Base-by-base conservation (phyloP, 441 rosid genomes). In the Gossypium lobatum region DNA sequence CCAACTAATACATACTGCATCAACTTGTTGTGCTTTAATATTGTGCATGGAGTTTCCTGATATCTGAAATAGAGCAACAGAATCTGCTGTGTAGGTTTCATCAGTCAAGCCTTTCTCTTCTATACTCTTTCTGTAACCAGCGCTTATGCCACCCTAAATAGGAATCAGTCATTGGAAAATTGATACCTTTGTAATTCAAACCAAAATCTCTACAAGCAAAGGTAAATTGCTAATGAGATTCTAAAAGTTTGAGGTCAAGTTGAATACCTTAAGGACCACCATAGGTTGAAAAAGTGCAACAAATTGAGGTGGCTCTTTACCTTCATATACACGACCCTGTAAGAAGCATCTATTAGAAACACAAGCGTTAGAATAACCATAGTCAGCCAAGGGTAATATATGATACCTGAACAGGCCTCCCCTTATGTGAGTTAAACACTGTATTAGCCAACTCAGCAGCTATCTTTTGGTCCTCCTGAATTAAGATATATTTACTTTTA, bases 261-360 rank as follows among this genome's bases (percentile, higher is more conserved):
- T 61, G 62, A 72, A 57, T 88, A 96, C 99, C 98, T 93, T 93
- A 70, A 96, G 92, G 77, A 92, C 82, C 67, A 92, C 86, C 95
- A 96, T 88, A 70, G 99, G 97, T 74, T 93, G 98, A 80, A 96
- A 96, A 73, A 96, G 93, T 37, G 98, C 93, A 69, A 93, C 65
- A 66, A 96, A 92, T 52, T 96, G 99, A 28, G 98, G 96, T 34
- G 98, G 97, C 85, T 96, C 99, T 81, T 92, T 96, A 60, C 91
- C 98, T 86, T 96, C 94, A 70, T 84, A 92, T 73, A 93, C 81
- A 54, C 88, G 88, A 71, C 96, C 97, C 99, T 96, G 84, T 71
- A 80, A 76, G 75, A 80, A 72, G 72, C 66, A 50, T 18, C n/a
- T 58, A 74, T 89, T 78, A 85, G 8, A 76, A 64, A 53, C 78